A percentile compares a stretch with the other conserved stretches of the same genome.
Conservation (phyloP, 2,329 filamentous ascomycete genomes). For the Nemania serpens region DNA sequence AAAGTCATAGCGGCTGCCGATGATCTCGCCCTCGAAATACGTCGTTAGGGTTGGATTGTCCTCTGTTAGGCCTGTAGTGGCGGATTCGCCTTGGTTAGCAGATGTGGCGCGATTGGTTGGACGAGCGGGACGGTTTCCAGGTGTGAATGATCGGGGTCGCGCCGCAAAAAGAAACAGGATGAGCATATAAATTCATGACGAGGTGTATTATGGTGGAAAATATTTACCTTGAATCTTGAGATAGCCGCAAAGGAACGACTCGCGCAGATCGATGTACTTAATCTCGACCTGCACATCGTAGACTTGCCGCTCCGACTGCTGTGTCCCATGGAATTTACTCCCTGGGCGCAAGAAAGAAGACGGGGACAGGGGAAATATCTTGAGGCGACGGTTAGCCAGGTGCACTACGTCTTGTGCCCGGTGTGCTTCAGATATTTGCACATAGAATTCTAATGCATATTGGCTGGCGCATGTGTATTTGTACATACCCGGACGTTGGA, state of each 20-base stretch:
- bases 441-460: background rate
- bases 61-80: slow-evolving; percentile 75
- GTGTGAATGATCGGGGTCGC: background rate
- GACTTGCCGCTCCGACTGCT: slow-evolving; percentile 88
- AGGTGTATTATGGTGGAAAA: slow-evolving; percentile 26
- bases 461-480: background rate
- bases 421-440: background rate
- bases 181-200: background rate
- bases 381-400: slow-evolving; percentile 19
- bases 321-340: slow-evolving; percentile 86
- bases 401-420: background rate
- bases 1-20: slow-evolving; percentile 94
- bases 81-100: slow-evolving; percentile 8
- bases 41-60: slow-evolving; percentile 98
- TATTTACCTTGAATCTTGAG: slow-evolving; percentile 92
- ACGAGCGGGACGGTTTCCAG: background rate
- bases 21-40: slow-evolving; percentile 98
- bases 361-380: slow-evolving; percentile 78
- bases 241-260: slow-evolving; percentile 95
- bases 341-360: slow-evolving; percentile 87
- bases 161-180: background rate
- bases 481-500: slow-evolving; percentile 59
- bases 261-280: slow-evolving; percentile 91
- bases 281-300: slow-evolving; percentile 98
- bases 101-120: background rate